Conservation (phyloP, 805 yeast genomes). For the Saccharomycopsis sp. region DNA sequence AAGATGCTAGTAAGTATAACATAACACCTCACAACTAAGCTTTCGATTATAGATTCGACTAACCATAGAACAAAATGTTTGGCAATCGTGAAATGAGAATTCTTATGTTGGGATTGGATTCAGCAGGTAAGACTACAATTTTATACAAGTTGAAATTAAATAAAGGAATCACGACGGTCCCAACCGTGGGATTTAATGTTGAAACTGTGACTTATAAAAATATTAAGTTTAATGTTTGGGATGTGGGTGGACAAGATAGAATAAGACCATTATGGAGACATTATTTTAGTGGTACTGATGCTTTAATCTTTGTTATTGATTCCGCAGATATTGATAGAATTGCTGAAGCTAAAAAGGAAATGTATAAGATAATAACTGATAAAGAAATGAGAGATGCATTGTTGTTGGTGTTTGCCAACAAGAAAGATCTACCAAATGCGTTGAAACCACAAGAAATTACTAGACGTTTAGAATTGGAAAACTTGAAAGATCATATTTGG, state of each 20-base stretch:
- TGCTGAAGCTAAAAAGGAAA: constrained; percentile 70
- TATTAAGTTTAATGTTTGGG: constrained; percentile 85
- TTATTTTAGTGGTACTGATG: constrained; percentile 89
- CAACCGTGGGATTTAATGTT: constrained; percentile 91
- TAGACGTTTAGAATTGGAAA: constrained; percentile 56
- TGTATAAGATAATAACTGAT: constrained; percentile 72
- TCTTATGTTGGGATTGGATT: constrained; percentile 86
- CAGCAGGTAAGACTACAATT: constrained; percentile 89
- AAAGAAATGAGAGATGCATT: constrained; percentile 77
- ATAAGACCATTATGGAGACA: constrained; percentile 93
- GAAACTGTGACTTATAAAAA: constrained; percentile 79
- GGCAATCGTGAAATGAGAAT: constrained; percentile 54
- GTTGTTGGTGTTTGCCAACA: constrained; percentile 80
- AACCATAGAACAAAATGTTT: constrained; percentile 37
- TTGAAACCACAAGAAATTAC: constrained; percentile 76
- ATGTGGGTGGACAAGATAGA: constrained; percentile 93
- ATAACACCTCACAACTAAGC: neutral
- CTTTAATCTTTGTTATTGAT: constrained; percentile 86
- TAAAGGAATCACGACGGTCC: constrained; percentile 71
- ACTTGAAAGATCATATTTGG: constrained; percentile 68
- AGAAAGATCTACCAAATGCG: constrained; percentile 70
- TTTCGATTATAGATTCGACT: neutral
- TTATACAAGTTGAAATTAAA: constrained; percentile 77
- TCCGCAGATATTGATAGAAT: constrained; percentile 66
- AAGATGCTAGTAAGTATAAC: constrained; percentile 27